These are phyloP conservation scores for Cystobasidiopsis lactophilus DNA, from an alignment of 768 basidiomycete species.

Conservation along the genomic window DNA sequence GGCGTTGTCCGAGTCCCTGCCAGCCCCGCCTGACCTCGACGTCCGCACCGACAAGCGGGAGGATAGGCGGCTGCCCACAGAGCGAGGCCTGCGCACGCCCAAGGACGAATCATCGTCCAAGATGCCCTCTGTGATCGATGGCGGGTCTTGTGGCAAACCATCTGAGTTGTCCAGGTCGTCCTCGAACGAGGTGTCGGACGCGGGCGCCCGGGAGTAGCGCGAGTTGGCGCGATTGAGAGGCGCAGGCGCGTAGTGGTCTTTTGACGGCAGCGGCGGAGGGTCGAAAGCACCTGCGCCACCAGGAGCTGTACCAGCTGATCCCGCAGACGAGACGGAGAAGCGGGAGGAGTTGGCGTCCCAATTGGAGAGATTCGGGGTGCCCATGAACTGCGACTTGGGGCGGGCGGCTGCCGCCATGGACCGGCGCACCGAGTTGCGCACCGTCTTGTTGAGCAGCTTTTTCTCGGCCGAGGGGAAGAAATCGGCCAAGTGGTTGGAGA, in stretches of 20 bases:
- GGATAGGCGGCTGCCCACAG: background rate
- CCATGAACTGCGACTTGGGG: slow-evolving; percentile 3
- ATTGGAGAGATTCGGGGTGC: too few species aligned
- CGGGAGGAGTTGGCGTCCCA: slow-evolving; percentile 15
- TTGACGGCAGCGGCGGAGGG: background rate
- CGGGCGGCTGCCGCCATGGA: slow-evolving; percentile 15
- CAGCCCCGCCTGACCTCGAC: slow-evolving; percentile 1
- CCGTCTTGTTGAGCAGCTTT: slow-evolving; percentile 68
- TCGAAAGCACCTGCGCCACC: background rate
- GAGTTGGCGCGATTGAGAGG: background rate
- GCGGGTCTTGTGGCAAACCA: too few species aligned
- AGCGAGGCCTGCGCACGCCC: background rate
- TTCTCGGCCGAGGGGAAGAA: slow-evolving; percentile 90
- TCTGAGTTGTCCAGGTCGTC: too few species aligned
- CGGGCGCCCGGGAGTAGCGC: background rate
- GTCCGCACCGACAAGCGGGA: slow-evolving; percentile 10
- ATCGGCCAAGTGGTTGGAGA: slow-evolving; percentile 77
- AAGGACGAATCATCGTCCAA: background rate
- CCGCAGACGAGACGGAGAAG: slow-evolving; percentile 17
- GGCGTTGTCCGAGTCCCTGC: slow-evolving; percentile 12
- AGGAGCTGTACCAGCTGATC: slow-evolving; percentile 2
- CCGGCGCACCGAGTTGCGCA: slow-evolving; percentile 59
- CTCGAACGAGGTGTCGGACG: too few species aligned
- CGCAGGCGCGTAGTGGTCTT: background rate
- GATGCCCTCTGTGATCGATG: too few species aligned